These are phyloP conservation scores for Mentha longifolia DNA, from an alignment of 257 asterid genomes.

Conservation along the genomic window DNA sequence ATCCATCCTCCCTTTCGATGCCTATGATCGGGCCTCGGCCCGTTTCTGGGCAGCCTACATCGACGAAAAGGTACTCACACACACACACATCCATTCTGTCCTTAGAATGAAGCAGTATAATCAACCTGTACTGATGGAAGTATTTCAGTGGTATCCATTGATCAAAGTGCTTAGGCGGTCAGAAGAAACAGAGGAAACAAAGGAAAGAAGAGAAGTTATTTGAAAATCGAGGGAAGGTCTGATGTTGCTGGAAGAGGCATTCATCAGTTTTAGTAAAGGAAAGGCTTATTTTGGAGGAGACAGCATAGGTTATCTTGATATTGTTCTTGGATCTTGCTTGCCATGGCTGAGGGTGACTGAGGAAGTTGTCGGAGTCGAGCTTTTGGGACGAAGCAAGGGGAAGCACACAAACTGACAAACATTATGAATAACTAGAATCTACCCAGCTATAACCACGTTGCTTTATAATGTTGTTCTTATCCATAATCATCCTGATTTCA, in stretches of 20 bases:
- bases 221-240: constrained; percentile 35
- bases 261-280: constrained; percentile 40
- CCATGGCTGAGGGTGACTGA: constrained; percentile 46
- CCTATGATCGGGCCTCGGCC: constrained; percentile 48
- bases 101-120: neutral
- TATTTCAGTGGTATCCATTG: constrained; percentile 43
- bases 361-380: constrained; percentile 6
- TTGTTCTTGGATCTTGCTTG: constrained; percentile 48
- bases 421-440: constrained; percentile 41
- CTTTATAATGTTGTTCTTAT: constrained; percentile 55
- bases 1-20: constrained; percentile 48
- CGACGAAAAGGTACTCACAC: constrained; percentile 40
- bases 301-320: constrained; percentile 48
- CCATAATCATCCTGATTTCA: constrained; percentile 67
- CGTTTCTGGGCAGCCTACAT: constrained; percentile 59
- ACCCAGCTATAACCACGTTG: constrained; percentile 68
- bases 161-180: constrained; percentile 27
- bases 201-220: constrained; percentile 19
- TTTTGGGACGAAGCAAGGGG: constrained; percentile 43
- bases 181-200: constrained; percentile 20
- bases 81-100: too few relatives aligned
- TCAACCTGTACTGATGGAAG: neutral
- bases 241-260: constrained; percentile 46
- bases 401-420: neutral
- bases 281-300: constrained; percentile 56